Conservation (phyloP, 805 yeast genomes). For the Danielozyma ontarioensis region DNA sequence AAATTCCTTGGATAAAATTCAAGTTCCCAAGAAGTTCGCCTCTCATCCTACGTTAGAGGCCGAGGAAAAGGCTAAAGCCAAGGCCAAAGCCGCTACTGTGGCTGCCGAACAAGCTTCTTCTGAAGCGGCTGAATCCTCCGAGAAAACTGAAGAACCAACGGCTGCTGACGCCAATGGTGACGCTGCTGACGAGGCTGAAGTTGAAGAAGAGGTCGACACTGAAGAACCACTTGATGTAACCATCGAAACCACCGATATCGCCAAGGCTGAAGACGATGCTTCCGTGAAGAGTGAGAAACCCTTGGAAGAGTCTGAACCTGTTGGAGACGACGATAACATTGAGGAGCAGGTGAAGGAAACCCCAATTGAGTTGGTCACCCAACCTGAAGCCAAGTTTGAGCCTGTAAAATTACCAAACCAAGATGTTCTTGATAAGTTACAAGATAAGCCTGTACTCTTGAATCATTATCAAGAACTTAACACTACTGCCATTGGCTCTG, state of each 20-base stretch:
- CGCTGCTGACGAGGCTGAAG: conserved; percentile 3
- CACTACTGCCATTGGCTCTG: conserved; percentile 41
- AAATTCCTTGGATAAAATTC: conserved; percentile 27
- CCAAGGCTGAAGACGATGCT: conserved; percentile 8
- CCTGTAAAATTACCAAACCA: conserved; percentile 34
- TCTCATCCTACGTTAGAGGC: conserved; percentile 36
- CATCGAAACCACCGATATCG: conserved; percentile 4
- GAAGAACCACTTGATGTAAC: conserved; percentile 5
- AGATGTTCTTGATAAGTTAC: conserved; percentile 30
- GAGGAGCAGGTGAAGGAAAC: conserved; percentile 20
- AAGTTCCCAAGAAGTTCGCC: conserved; percentile 37
- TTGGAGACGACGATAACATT: conserved; percentile 21
- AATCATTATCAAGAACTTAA: conserved; percentile 46
- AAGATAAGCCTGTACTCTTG: conserved; percentile 45
- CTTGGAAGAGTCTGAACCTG: conserved; percentile 4
- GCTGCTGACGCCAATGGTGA: conserved; percentile 7
- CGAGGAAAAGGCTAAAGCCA: conserved; percentile 6
- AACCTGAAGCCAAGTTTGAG: conserved; percentile 27
- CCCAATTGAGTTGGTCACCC: conserved; percentile 30
- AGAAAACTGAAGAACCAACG: conserved; percentile 6
- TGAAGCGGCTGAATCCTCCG: conserved; percentile 3
- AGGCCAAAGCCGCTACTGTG: conserved; percentile 5
- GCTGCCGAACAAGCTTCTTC: conserved; percentile 5
- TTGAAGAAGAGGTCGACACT: conserved; percentile 4
- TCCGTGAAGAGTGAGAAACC: conserved; percentile 9